Conservation (phyloP, 306 rosid genomes). For the Mucuna pruriens region DNA sequence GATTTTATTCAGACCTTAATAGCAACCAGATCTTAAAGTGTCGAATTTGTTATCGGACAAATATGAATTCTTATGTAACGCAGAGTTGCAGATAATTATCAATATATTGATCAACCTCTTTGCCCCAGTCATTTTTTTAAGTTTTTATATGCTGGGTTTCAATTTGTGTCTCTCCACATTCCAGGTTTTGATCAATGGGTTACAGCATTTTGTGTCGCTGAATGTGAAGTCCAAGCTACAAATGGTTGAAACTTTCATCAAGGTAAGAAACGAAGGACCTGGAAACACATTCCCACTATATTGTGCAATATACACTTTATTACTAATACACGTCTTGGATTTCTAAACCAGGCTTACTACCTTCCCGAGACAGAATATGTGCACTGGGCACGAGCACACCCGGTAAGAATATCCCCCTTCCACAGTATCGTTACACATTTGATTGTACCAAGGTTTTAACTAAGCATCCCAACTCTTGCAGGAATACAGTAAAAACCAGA, state of each 20-base stretch:
- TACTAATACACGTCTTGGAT: constrained; percentile 35
- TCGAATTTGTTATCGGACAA: neutral
- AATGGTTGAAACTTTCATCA: constrained; percentile 87
- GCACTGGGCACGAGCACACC: constrained; percentile 93
- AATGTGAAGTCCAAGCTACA: constrained; percentile 87
- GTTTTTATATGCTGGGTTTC: constrained; percentile 24
- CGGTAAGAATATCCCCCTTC: constrained; percentile 58
- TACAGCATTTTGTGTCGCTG: constrained; percentile 78
- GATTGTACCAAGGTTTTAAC: constrained; percentile 28
- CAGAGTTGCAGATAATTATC: constrained; percentile 31
- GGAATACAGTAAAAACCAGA: constrained; percentile 88
- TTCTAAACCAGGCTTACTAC: constrained; percentile 83
- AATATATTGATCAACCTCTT: neutral
- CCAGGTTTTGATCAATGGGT: constrained; percentile 97
- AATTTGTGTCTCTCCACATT: constrained; percentile 36
- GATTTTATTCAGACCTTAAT: constrained; percentile 29
- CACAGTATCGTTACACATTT: constrained; percentile 8
- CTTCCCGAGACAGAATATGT: constrained; percentile 96
- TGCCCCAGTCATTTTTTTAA: constrained; percentile 22
- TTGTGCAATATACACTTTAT: constrained; percentile 18
- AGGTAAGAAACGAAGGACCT: constrained; percentile 59
- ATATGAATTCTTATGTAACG: constrained; percentile 20
- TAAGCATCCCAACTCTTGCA: constrained; percentile 49
- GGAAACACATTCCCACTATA: constrained; percentile 12
- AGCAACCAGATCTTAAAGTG: neutral